Evolutionary conservation across 148 eudicot genomes (phyloP).

Genomic region (Beta vulgaris): DNA sequence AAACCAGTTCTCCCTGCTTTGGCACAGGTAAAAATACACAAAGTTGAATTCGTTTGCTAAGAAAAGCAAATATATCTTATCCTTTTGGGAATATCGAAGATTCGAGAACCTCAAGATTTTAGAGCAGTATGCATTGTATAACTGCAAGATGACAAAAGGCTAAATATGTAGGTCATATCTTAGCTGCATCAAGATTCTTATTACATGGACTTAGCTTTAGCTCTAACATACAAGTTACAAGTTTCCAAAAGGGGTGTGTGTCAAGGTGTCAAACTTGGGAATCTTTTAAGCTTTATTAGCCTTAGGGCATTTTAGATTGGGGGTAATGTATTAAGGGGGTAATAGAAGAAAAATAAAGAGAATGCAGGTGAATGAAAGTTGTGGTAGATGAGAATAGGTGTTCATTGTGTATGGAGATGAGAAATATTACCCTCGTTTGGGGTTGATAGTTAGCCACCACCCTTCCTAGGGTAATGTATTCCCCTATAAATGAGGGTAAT

Average conservation of each 20-base stretch:
- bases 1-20: slow-evolving; percentile 89
- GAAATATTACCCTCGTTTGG: too few relatives aligned
- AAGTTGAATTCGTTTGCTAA: neutral
- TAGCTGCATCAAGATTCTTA: neutral
- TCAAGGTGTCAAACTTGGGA: neutral
- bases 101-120: neutral
- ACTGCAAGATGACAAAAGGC: neutral
- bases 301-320: too few relatives aligned
- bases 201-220: neutral
- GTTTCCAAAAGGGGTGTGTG: neutral
- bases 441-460: too few relatives aligned
- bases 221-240: neutral
- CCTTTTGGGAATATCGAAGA: neutral
- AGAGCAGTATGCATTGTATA: neutral
- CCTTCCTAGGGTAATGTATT: too few relatives aligned
- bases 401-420: too few relatives aligned
- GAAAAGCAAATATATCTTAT: neutral
- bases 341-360: too few relatives aligned
- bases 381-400: too few relatives aligned
- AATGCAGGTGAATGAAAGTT: too few relatives aligned
- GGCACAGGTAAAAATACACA: slow-evolving; percentile 64
- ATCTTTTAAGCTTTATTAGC: neutral
- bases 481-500: too few relatives aligned
- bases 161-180: neutral
- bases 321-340: too few relatives aligned